These are phyloP conservation scores for Zygoascus hellenicus DNA, from an alignment of 1,139 yeast species.

Conservation along the genomic window DNA sequence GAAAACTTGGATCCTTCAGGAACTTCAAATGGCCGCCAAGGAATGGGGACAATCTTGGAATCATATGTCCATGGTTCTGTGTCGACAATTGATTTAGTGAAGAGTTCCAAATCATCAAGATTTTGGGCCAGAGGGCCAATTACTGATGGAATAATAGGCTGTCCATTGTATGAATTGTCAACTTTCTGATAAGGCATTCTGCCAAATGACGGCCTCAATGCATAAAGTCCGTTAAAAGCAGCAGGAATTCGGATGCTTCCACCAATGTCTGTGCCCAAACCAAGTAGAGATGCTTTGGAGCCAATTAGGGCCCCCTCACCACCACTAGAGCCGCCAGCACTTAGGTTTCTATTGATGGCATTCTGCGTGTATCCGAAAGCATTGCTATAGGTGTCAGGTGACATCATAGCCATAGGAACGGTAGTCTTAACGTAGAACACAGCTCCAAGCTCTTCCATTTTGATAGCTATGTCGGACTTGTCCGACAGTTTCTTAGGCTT, in stretches of 20 bases:
- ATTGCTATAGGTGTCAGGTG: conserved; percentile 40
- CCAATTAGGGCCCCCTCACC: conserved; percentile 62
- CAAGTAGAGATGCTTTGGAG: conserved; percentile 50
- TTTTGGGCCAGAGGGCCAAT: conserved; percentile 44
- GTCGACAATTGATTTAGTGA: conserved; percentile 40
- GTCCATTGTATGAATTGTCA: conserved; percentile 46
- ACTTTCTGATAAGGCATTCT: conserved; percentile 27
- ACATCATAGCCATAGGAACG: conserved; percentile 54
- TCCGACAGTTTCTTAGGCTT: conserved; percentile 15
- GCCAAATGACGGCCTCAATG: conserved; percentile 63
- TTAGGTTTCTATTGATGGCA: conserved; percentile 44
- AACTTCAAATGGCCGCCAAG: conserved; percentile 38
- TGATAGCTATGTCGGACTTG: conserved; percentile 40
- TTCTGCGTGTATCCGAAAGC: conserved; percentile 51
- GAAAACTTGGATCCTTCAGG: conserved; percentile 36
- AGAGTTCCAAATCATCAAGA: conserved; percentile 50
- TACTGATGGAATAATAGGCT: conserved; percentile 36
- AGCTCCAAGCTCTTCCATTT: conserved; percentile 46
- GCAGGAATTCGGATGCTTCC: conserved; percentile 76
- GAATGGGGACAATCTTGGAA: conserved; percentile 42
- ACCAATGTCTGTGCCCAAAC: conserved; percentile 75
- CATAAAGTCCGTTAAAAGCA: conserved; percentile 61
- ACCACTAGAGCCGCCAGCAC: conserved; percentile 68
- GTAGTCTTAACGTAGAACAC: conserved; percentile 51
- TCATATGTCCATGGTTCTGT: conserved; percentile 52